Percentiles rank a stretch among this genome's conserved stretches.
Conservation (phyloP, 441 rosid genomes). For the Croton setiger region DNA sequence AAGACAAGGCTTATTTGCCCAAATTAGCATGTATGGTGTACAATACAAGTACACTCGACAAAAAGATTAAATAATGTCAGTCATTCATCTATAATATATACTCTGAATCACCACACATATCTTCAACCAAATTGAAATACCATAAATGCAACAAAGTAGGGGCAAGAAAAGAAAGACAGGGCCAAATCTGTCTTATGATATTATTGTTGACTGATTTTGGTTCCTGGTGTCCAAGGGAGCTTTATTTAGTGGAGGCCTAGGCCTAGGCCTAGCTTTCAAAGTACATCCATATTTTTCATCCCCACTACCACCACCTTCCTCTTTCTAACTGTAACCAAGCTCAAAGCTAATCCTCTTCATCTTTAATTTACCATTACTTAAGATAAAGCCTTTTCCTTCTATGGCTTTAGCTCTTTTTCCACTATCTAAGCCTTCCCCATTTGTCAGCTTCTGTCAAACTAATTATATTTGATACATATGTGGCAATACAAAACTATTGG, state of each 20-base stretch:
- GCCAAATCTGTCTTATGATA: slow-evolving; percentile 44
- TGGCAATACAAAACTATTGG: slow-evolving; percentile 23
- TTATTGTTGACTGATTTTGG: slow-evolving; percentile 43
- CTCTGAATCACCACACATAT: slow-evolving; percentile 13
- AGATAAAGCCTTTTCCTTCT: neutral
- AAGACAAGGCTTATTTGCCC: slow-evolving; percentile 3
- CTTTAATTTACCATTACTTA: too few relatives aligned
- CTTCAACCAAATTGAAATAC: neutral
- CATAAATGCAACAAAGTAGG: neutral
- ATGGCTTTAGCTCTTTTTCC: neutral
- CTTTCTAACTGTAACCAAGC: slow-evolving; percentile 4
- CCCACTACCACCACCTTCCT: slow-evolving; percentile 24
- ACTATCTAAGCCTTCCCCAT: slow-evolving; percentile 1
- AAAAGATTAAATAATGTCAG: slow-evolving; percentile 1
- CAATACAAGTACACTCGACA: slow-evolving; percentile 37
- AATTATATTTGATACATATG: slow-evolving; percentile 18
- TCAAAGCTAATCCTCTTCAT: slow-evolving; percentile 13
- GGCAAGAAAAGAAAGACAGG: slow-evolving; percentile 44
- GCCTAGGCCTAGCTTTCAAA: slow-evolving; percentile 25
- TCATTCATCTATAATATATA: slow-evolving; percentile 14
- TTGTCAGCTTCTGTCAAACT: slow-evolving; percentile 18
- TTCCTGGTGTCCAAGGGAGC: slow-evolving; percentile 19
- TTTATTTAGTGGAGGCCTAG: slow-evolving; percentile 30
- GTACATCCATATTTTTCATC: slow-evolving; percentile 26
- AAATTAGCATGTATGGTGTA: too few relatives aligned